Evolutionary conservation across 495 filamentous ascomycete species (phyloP), one percentile per base, ranked within the genome.

Genomic region (Penicillium subrubescens): DNA sequence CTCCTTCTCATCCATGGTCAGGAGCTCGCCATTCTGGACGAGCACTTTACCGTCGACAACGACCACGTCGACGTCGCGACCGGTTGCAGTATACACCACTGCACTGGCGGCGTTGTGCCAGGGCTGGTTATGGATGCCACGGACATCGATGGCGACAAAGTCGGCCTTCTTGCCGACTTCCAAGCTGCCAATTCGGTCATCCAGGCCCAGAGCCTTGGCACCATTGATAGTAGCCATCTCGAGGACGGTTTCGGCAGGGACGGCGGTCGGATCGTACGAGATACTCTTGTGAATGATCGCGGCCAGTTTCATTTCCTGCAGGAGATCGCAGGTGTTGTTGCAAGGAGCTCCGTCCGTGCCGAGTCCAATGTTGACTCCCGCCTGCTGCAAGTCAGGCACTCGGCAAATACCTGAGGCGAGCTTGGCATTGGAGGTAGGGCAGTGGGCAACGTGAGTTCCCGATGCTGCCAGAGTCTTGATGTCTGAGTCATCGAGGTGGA

Each of bases 101-200:
- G 78, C 80, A 53, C 78, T 82, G 12, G 79, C 79, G 0, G 81
- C 71, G 51, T 76, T 79, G 43, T 75, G 71, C 71, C 74, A 78
- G 10, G 75, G 77, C 67, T 76, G 73, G 54, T 57, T 63, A 29
- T 72, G 67, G 3, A 77, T 72, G 0, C 75, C 71, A 2, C 76
- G 75, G 10, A 77, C 71, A 67, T 83, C 79, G 56, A 83, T 68
- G 15, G 77, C 77, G 23, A 84, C 82, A 60, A 86, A 82, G 64
- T 85, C 83, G 3, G 84, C 84, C 64, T 84, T 84, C 74, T 86
- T 86, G 6, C 83, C 83, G 0, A 81, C 71, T 59, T 83, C 81
- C 50, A 86, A 62, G 67, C 83, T 84, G 5, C 84, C 84, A 59
- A 82, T 75, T 3, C 72, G 65, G 27, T 74, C 73, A 2, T 81